Percentiles rank a stretch among this genome's conserved stretches.
phyloP scores from a whole-genome alignment of 306 rosid genomes.

The Acacia crassicarpa region DNA sequence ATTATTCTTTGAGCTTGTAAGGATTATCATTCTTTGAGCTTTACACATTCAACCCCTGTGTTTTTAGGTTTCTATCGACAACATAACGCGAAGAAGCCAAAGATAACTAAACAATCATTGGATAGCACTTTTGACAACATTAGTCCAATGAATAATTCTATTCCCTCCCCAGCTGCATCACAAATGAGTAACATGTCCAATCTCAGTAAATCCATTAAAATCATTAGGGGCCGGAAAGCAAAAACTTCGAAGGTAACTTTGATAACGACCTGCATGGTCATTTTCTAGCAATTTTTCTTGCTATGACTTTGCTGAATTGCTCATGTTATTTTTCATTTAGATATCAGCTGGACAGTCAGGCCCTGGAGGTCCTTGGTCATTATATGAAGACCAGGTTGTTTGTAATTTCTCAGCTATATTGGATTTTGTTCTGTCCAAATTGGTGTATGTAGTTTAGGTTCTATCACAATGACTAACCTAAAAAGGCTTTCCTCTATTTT shows the following conservation, averaged over 20 bases:
- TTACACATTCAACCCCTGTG: constrained; percentile 19
- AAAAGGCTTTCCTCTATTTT: constrained; percentile 12
- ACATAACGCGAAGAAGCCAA: constrained; percentile 65
- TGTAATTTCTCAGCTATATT: not conserved
- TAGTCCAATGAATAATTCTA: constrained; percentile 56
- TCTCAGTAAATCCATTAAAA: constrained; percentile 64
- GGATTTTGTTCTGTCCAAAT: not conserved
- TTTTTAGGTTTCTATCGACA: constrained; percentile 64
- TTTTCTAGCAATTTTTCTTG: constrained; percentile 15
- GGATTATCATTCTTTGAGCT: constrained; percentile 11
- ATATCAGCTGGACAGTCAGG: constrained; percentile 61
- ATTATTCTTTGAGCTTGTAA: constrained; percentile 10
- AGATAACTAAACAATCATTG: constrained; percentile 58
- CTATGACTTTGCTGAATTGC: not conserved
- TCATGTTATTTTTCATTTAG: constrained; percentile 39
- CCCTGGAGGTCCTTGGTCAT: constrained; percentile 77
- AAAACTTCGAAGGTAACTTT: constrained; percentile 61
- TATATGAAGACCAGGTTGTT: constrained; percentile 81
- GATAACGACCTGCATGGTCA: constrained; percentile 3
- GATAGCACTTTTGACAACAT: constrained; percentile 67
- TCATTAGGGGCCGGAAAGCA: constrained; percentile 70
- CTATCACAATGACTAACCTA: not conserved
- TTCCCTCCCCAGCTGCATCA: constrained; percentile 83
- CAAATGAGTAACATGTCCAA: constrained; percentile 81
- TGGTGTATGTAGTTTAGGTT: constrained; percentile 3